Conservation (phyloP, 345 rosid genomes). For the Populus davidiana region DNA sequence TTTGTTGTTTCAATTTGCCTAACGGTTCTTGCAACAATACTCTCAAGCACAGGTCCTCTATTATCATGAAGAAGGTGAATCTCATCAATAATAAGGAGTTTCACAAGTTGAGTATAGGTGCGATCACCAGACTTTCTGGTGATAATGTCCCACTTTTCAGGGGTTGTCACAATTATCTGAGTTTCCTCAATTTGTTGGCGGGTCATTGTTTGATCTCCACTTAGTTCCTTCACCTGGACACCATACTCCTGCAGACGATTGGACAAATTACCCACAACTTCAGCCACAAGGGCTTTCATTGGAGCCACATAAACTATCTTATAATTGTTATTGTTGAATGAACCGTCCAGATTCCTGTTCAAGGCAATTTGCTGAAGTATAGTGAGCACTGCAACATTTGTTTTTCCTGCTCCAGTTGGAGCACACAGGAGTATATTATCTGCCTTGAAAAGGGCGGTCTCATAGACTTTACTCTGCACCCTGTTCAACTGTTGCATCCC, state of each 20-base stretch:
- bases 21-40: constrained; percentile 94
- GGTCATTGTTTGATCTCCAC: constrained; percentile 90
- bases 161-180: constrained; percentile 93
- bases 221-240: constrained; percentile 77
- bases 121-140: constrained; percentile 99
- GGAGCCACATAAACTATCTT: constrained; percentile 98
- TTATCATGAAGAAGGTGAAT: constrained; percentile 97
- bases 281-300: constrained; percentile 99
- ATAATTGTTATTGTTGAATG: constrained; percentile 64
- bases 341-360: constrained; percentile 60
- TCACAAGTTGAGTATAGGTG: constrained; percentile 89
- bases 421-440: constrained; percentile 92
- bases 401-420: constrained; percentile 97
- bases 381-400: constrained; percentile 93
- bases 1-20: constrained; percentile 91
- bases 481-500: constrained; percentile 92
- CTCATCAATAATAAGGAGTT: constrained; percentile 86
- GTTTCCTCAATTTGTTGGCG: constrained; percentile 96
- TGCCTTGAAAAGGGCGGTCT: constrained; percentile 70
- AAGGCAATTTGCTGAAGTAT: constrained; percentile 87
- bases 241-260: constrained; percentile 70
- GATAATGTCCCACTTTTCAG: constrained; percentile 97
- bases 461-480: constrained; percentile 87
- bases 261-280: constrained; percentile 87
- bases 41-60: constrained; percentile 97